Base-by-base conservation (phyloP, 1,284 basidiomycete genomes). In the Phlebopus sp. region DNA sequence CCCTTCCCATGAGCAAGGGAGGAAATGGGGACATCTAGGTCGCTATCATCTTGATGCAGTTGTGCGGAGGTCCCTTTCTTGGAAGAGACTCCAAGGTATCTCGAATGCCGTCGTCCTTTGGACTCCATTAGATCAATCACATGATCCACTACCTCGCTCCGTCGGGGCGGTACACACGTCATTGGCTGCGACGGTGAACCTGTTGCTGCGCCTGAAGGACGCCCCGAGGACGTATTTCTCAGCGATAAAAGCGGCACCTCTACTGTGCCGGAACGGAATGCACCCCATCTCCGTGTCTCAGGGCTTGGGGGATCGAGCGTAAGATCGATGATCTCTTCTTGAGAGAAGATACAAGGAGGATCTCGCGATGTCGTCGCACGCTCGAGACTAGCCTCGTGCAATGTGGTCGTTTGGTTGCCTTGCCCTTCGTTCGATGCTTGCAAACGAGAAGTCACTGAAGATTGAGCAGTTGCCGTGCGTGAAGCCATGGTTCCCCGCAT, bases 261-360 rank as follows among this genome's bases (percentile, higher is more conserved):
- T 29, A 64, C 23, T 30, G 21, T 11, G 7, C 59, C 63, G 7
- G 63, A 67, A 32, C 52, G 57, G 45, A 63, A 66, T 13, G 46
- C 27, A 31, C 36, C 44, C 62, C 62, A 62, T 29, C 62, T 53
- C 50, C 30, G 14, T 6, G 15, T 30, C 4, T 15, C 25, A 8
- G 46, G 39, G 44, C 30, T 32, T 25, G 43, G 36, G 9, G 35
- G 15, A 17, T 40, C 44, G 23, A 47, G n/a, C 8, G 52, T 50
- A 42, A 50, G 43, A 35, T 52, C 59, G 17, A 52, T 44, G 37
- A 52, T 38, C 3, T 35, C 36, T 32, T 46, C 46, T 14, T 37
- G 17, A 25, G 37, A 18, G 9, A 42, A 4, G 25, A 36, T 27
- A 42, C 19, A 39, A 13, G 31, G 15, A 31, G 42, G 15, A 21